phyloP scores from a whole-genome alignment of 2,329 filamentous ascomycete genomes.

The Colletotrichum destructivum region DNA sequence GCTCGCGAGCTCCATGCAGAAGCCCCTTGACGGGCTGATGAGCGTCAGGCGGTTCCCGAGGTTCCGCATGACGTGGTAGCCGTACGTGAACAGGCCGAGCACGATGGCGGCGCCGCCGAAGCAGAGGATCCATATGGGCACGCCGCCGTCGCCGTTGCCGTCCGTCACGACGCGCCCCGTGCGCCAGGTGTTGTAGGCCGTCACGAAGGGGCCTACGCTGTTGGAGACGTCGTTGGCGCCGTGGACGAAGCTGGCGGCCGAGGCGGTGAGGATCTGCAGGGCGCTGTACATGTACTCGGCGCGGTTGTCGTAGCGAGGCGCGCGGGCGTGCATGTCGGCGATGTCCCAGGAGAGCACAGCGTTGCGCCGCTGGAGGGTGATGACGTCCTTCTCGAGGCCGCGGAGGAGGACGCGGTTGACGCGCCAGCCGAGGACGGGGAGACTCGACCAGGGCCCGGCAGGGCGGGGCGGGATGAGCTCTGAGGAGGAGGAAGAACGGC shows the following conservation, averaged over 20 bases:
- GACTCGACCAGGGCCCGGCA: conserved; percentile 57
- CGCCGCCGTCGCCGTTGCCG: conserved; percentile 46
- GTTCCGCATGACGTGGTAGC: conserved; percentile 74
- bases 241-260: conserved; percentile 70
- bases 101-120: conserved; percentile 65
- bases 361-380: conserved; percentile 61
- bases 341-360: conserved; percentile 65
- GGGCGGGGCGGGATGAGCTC: conserved; percentile 52
- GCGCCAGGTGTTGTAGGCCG: conserved; percentile 66
- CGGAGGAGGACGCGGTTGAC: conserved; percentile 60
- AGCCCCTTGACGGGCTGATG: conserved; percentile 68
- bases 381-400: conserved; percentile 65
- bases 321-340: conserved; percentile 64
- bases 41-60: conserved; percentile 70
- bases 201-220: conserved; percentile 66
- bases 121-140: conserved; percentile 66
- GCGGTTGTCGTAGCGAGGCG: conserved; percentile 67
- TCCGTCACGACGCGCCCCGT: conserved; percentile 54
- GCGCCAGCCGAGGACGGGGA: conserved; percentile 58
- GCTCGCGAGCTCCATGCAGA: conserved; percentile 66
- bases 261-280: conserved; percentile 65
- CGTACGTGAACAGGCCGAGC: conserved; percentile 73
- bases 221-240: conserved; percentile 71
- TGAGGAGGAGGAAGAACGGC: conserved; percentile 24
- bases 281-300: conserved; percentile 66